Percentiles rank a stretch among this genome's conserved stretches.
Evolutionary conservation across 2,329 filamentous ascomycete species (phyloP).

Genomic region (Alternaria gaisen): DNA sequence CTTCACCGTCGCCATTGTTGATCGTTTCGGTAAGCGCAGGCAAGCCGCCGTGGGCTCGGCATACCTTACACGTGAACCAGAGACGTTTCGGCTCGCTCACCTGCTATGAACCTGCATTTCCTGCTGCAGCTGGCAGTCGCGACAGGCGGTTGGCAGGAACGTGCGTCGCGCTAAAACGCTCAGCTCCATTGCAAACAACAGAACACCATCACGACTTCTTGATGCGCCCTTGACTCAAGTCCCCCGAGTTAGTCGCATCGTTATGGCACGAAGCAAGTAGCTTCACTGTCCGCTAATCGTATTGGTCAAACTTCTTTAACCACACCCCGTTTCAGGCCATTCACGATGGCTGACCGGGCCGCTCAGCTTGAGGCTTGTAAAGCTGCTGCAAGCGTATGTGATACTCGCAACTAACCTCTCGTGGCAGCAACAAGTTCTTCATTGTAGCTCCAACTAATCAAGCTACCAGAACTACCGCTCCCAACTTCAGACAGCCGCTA

Average conservation of each 20-base stretch:
- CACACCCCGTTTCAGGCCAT: slow-evolving; percentile 1
- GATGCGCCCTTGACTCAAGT: not conserved
- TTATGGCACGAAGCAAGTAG: slow-evolving; percentile 15
- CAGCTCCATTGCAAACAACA: slow-evolving; percentile 32
- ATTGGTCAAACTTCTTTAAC: not conserved
- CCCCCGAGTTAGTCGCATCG: slow-evolving; percentile 8
- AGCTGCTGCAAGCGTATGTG: slow-evolving; percentile 47
- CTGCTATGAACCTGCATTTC: not conserved
- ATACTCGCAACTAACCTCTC: slow-evolving; percentile 24
- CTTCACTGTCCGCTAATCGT: not conserved
- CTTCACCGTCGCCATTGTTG: not conserved
- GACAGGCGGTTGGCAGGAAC: slow-evolving; percentile 21
- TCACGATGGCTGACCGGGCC: slow-evolving; percentile 40
- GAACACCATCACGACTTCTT: slow-evolving; percentile 1
- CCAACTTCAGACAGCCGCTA: slow-evolving; percentile 60
- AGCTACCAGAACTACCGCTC: slow-evolving; percentile 41
- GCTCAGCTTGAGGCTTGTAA: slow-evolving; percentile 40
- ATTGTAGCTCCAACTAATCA: slow-evolving; percentile 27
- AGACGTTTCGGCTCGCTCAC: not conserved
- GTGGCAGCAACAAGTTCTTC: not conserved
- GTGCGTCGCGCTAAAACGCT: slow-evolving; percentile 27
- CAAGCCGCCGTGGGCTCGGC: not conserved
- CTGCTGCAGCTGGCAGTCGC: slow-evolving; percentile 7
- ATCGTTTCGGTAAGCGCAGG: not conserved
- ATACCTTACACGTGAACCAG: not conserved